Base-by-base conservation (phyloP, 2,329 filamentous ascomycete genomes). In the Aureobasidium sp. region DNA sequence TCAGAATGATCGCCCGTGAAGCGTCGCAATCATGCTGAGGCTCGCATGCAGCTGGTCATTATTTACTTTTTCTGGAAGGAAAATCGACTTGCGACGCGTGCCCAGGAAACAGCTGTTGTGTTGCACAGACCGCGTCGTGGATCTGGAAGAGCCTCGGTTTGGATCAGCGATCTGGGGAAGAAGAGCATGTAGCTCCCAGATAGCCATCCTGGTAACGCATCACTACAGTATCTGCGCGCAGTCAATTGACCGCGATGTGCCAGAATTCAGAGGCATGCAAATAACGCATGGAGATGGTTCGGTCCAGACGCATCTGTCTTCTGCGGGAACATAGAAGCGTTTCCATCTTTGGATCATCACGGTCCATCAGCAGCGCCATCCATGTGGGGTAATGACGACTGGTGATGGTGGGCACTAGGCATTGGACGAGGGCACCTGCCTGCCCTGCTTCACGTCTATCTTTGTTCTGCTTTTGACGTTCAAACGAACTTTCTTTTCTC, bases 1-100 rank as follows among this genome's bases (percentile, higher is more conserved):
- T 49, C 45, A 30, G 17, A 24, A 38, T 30, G 34, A 38, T 39
- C 45, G 11, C 34, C 45, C 12, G 34, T 17, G 11, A 14, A 17
- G 45, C 34, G 45, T 38, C 25, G 45, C 32, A 39, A 49, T 14
- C 45, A 49, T 49, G 45, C 34, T 38, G 45, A 17, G 14, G 34
- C 16, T 49, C 12, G 34, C 8, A 21, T 17, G 16, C 22, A 48
- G 32, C 37, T 48, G 21, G 44, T 32, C 37, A 29, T 22, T 49
- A 39, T 39, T 49, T 49, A 39, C 45, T 49, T 49, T 49, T 49
- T 49, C 45, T 49, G 39, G 45, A 49, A 49, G 45, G 34, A 49
- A 49, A 30, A 21, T 39, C 45, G 29, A 49, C 16, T 17, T 22
- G 41, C 41, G 29, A 45, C 41, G 41, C 41, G 41, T 24, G 41